phyloP scores from a whole-genome alignment of 805 yeast species.

The Metschnikowia similis region DNA sequence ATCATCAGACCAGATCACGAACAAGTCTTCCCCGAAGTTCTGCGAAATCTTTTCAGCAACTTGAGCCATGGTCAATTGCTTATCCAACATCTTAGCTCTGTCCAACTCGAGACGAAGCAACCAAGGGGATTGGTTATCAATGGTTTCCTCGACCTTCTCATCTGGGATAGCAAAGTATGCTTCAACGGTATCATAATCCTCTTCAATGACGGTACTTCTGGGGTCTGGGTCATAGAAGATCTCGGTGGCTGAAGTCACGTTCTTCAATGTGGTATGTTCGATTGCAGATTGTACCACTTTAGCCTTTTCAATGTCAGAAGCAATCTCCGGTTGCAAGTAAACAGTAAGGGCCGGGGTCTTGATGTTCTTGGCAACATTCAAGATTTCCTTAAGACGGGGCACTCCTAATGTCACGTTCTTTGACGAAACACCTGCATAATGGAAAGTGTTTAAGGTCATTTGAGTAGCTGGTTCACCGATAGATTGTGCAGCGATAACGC shows the following conservation, averaged over 20 bases:
- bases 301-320: conserved; percentile 88
- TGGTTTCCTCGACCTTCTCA: conserved; percentile 90
- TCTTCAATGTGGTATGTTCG: conserved; percentile 91
- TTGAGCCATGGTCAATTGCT: conserved; percentile 96
- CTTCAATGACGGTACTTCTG: conserved; percentile 91
- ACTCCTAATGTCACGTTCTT: conserved; percentile 99
- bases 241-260: conserved; percentile 96
- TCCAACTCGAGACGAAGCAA: conserved; percentile 91
- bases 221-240: conserved; percentile 98
- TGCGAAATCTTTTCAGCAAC: conserved; percentile 94
- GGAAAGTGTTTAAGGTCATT: conserved; percentile 91
- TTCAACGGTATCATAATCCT: conserved; percentile 95
- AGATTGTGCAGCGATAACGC: conserved; percentile 95
- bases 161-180: conserved; percentile 97
- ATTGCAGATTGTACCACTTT: conserved; percentile 94
- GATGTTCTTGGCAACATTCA: conserved; percentile 96
- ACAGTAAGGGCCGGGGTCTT: conserved; percentile 99
- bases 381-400: conserved; percentile 98
- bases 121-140: conserved; percentile 98
- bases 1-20: conserved; percentile 99
- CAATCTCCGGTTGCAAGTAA: conserved; percentile 75
- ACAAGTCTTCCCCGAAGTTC: conserved; percentile 89
- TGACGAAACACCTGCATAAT: conserved; percentile 99
- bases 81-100: conserved; percentile 98
- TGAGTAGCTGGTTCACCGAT: conserved; percentile 99